Evolutionary conservation across 1,284 basidiomycete genomes (phyloP).

Genomic region (Leccinum subrobustum): DNA sequence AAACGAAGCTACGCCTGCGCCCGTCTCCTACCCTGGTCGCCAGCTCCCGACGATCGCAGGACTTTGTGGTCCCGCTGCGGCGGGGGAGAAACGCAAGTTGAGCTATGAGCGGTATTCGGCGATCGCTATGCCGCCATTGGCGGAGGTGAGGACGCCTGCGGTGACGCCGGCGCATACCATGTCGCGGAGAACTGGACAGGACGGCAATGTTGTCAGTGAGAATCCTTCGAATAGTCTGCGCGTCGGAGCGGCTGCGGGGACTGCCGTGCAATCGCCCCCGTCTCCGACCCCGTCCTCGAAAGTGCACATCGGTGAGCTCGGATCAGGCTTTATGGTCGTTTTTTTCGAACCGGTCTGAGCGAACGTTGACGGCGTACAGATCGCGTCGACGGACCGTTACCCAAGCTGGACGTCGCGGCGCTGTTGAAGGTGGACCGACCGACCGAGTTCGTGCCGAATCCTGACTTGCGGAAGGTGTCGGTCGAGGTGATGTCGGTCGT

Average conservation of each 20-base stretch:
- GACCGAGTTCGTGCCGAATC: slow-evolving; percentile 30
- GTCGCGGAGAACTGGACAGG: slow-evolving; percentile 34
- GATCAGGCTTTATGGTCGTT: not conserved
- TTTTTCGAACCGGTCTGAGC: not conserved
- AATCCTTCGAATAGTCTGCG: slow-evolving; percentile 9
- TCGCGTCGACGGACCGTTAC: slow-evolving; percentile 45
- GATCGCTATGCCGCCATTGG: slow-evolving; percentile 58
- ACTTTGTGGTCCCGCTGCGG: slow-evolving; percentile 2
- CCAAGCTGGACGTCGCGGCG: slow-evolving; percentile 47
- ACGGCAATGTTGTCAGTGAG: slow-evolving; percentile 9
- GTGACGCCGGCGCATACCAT: slow-evolving; percentile 55
- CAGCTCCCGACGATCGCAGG: slow-evolving; percentile 11
- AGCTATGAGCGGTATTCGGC: slow-evolving; percentile 66
- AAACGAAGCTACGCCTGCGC: not conserved
- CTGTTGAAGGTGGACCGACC: slow-evolving; percentile 37
- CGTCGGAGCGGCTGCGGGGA: not conserved
- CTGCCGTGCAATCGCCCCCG: not conserved
- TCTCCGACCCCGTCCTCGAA: slow-evolving; percentile 6
- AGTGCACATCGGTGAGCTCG: slow-evolving; percentile 33
- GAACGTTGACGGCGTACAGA: slow-evolving; percentile 30
- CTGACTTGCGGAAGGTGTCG: slow-evolving; percentile 57
- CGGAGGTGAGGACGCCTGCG: slow-evolving; percentile 65
- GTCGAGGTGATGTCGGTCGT: slow-evolving; percentile 64
- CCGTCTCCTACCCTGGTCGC: not conserved
- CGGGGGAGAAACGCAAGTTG: slow-evolving; percentile 57